These are phyloP conservation scores for Ophiostoma himal-ulmi DNA, from an alignment of 2,329 filamentous ascomycete species.

Conservation along the genomic window DNA sequence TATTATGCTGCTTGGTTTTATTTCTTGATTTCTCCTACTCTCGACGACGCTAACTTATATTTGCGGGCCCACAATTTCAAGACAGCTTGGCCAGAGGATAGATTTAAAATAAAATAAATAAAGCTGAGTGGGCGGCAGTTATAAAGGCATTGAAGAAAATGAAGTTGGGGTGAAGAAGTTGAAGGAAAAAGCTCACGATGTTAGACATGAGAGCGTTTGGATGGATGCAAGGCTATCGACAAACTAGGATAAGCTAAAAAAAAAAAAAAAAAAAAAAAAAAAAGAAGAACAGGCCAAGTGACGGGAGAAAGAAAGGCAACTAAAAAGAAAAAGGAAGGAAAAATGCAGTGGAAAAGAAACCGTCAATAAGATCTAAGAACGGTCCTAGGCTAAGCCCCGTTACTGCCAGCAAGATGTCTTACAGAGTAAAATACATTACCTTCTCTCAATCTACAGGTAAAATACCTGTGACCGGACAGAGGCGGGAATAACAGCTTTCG, in stretches of 20 bases:
- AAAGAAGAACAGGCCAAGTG: background rate
- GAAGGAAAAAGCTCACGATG: background rate
- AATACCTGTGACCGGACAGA: background rate
- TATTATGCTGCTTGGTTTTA: background rate
- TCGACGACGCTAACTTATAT: background rate
- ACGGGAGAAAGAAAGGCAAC: background rate
- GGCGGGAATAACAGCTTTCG: background rate
- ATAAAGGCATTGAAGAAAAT: background rate
- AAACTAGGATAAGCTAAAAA: background rate
- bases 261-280: background rate
- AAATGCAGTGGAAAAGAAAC: background rate
- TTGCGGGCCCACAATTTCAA: background rate
- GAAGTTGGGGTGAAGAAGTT: background rate
- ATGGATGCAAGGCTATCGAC: background rate
- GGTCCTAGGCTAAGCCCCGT: no score
- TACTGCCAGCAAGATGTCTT: background rate
- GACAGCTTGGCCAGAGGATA: background rate
- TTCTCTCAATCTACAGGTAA: background rate
- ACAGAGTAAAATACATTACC: background rate
- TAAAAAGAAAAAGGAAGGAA: background rate
- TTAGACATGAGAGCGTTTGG: background rate
- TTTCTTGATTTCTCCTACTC: constrained; percentile 1
- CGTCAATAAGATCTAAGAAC: background rate
- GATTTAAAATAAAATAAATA: background rate
- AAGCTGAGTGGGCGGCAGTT: background rate